Conservation (phyloP, 1,139 yeast species). For the Ogataea hybrid region DNA sequence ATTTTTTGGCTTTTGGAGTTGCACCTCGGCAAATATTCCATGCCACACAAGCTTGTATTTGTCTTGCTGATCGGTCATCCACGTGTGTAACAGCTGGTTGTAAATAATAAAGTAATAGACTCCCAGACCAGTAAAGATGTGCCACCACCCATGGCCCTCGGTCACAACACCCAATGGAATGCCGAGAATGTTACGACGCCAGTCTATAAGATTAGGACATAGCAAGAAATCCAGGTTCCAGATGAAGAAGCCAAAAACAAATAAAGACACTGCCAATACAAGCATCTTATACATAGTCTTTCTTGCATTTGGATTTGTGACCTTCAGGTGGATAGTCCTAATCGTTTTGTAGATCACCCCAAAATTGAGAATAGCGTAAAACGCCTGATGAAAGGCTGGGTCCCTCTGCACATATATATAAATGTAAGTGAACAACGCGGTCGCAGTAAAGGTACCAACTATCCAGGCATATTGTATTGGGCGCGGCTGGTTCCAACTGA, state of each 20-base stretch:
- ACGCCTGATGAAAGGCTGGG: slow-evolving; percentile 86
- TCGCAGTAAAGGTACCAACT: slow-evolving; percentile 51
- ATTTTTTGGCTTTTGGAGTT: slow-evolving; percentile 15
- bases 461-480: slow-evolving; percentile 31
- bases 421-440: slow-evolving; percentile 55
- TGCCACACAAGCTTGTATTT: slow-evolving; percentile 30
- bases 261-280: slow-evolving; percentile 36
- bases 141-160: slow-evolving; percentile 99
- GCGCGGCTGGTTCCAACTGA: slow-evolving; percentile 56
- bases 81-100: slow-evolving; percentile 32
- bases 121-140: slow-evolving; percentile 78
- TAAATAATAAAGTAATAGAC: slow-evolving; percentile 35
- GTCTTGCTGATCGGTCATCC: slow-evolving; percentile 30
- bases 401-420: slow-evolving; percentile 65
- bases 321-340: slow-evolving; percentile 20
- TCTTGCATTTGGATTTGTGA: slow-evolving; percentile 22
- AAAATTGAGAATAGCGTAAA: slow-evolving; percentile 63
- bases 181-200: slow-evolving; percentile 68
- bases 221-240: slow-evolving; percentile 55
- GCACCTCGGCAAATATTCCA: slow-evolving; percentile 30
- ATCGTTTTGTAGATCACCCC: slow-evolving; percentile 32
- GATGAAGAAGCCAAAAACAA: slow-evolving; percentile 61
- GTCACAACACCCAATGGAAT: slow-evolving; percentile 85
- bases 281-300: slow-evolving; percentile 26
- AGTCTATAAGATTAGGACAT: slow-evolving; percentile 60